Evolutionary conservation across 2,329 filamentous ascomycete species (phyloP), one percentile per base, ranked within the genome.

Genomic region (Pseudogymnoascus sp.): DNA sequence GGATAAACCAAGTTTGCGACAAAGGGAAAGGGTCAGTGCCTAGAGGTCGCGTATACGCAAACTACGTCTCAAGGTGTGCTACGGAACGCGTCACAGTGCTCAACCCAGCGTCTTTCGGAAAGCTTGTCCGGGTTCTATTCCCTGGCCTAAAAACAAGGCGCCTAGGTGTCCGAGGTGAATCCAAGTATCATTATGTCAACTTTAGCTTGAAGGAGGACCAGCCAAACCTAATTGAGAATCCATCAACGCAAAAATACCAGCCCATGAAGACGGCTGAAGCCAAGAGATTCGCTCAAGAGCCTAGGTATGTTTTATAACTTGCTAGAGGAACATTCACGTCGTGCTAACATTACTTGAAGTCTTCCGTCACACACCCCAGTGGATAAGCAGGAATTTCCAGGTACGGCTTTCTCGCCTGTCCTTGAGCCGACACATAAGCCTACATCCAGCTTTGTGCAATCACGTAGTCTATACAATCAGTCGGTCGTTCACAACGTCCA

Each of bases 31-130:
- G 88, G 0, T 97, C 95, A 5, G 93, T 98, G 0, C 92, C 95
- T 6, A 84, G 95, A 70, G 95, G 95, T 67, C 84, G 93, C 64
- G 95, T 99, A 2, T 99, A 98, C 75, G 91, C 93, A 65, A 93
- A 93, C 74, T 99, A 99, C 75, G 95, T 93, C 59, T 92, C 90
- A 26, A 87, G 91, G 66, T 99, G 95, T 75, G 93, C 91, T 46
- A 96, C 89, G 4, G 93, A 98, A 73, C 87, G 93, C 72, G 96
- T 98, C 40, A 96, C 95, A 0, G 93, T 96, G 8, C 78, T 99
- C 63, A 99, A 99, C 72, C 95, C 95, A 43, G 95, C 95, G 8
- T 98, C 93, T 28, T 99, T 99, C 76, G 95, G 95, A 63, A 99
- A 99, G 76, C 84, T 99, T 46, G 95, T 99, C 35, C 87, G 95